Evolutionary conservation across 176 grass and related monocot genomes (phyloP).

Genomic region (Cenchrus americanus): DNA sequence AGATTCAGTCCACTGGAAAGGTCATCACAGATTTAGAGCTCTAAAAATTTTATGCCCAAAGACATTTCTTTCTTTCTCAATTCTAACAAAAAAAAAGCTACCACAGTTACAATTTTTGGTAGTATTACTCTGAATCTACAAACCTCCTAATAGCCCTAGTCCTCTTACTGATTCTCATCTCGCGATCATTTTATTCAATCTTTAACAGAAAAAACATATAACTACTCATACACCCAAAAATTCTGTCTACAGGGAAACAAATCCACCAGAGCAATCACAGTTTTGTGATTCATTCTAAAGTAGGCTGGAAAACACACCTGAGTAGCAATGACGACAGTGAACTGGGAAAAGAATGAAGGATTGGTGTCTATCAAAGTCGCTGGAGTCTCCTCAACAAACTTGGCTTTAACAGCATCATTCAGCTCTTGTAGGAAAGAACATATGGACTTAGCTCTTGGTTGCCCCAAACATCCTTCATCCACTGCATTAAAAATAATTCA

Average conservation of each 20-base stretch:
- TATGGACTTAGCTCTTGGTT: constrained; percentile 92
- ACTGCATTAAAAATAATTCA: constrained; percentile 55
- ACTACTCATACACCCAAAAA: constrained; percentile 26
- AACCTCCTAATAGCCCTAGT: too few species aligned
- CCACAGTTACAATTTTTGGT: background rate
- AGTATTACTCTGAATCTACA: background rate
- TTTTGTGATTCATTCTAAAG: constrained; percentile 16
- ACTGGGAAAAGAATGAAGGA: constrained; percentile 82
- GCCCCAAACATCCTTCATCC: constrained; percentile 76
- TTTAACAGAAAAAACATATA: background rate
- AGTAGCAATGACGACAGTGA: constrained; percentile 84
- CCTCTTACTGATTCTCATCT: background rate
- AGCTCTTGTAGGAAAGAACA: constrained; percentile 92
- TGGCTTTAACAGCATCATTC: constrained; percentile 96
- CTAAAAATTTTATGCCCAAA: background rate
- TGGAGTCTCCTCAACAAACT: constrained; percentile 92
- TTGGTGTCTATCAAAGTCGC: constrained; percentile 68
- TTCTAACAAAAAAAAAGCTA: background rate
- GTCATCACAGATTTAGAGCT: background rate
- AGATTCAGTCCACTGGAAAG: background rate
- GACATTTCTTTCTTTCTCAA: background rate
- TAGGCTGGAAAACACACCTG: constrained; percentile 54
- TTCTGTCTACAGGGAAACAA: constrained; percentile 11
- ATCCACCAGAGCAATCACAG: background rate
- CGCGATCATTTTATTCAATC: background rate